Evolutionary conservation across 306 rosid genomes (phyloP), one percentile per base, ranked within the genome.

Genomic region (Canavalia gladiata): DNA sequence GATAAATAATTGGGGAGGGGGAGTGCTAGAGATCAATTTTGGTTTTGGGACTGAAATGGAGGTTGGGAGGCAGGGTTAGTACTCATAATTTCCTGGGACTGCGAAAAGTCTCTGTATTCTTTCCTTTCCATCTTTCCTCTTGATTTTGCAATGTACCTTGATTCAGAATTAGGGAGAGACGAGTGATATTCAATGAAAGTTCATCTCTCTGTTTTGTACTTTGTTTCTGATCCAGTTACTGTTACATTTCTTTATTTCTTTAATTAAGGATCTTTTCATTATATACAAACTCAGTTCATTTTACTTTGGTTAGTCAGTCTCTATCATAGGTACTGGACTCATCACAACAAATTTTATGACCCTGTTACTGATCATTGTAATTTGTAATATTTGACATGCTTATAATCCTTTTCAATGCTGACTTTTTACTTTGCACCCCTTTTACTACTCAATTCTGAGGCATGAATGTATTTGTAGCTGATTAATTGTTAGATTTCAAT

Each of bases 401-500:
- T 75, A 13, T 64, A 54, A 13, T 30, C 73, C 52, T 29, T 58
- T 47, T 78, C 13, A 47, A 6, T 45, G 39, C 47, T 81, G 29
- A 43, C 11, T 55, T 66, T 29, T 66, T 8, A 47, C 13, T 45
- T 37, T 2, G 60, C 63, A 29, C n/a, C 56, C 75, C 67, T 54
- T 52, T 18, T 49, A 72, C 52, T 11, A 29, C 35, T 51, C 57
- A 72, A 72, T 64, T 42, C 25, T 34, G 31, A 9, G 80, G 50
- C 47, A 60, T 69, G 37, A 45, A 11, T 37, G 13, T 75, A 60
- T 54, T 39, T 66, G 37, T 70, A 33, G 54, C 47, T 54, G 46
- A 65, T 71, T 66, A 75, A 42, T 68, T 58, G 18, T 67, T 57
- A 9, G 41, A 68, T 76, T 65, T 73, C 42, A 7, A 52, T 51